Evolutionary conservation across 306 rosid genomes (phyloP).

Genomic region (Lathyrus tuberosus): DNA sequence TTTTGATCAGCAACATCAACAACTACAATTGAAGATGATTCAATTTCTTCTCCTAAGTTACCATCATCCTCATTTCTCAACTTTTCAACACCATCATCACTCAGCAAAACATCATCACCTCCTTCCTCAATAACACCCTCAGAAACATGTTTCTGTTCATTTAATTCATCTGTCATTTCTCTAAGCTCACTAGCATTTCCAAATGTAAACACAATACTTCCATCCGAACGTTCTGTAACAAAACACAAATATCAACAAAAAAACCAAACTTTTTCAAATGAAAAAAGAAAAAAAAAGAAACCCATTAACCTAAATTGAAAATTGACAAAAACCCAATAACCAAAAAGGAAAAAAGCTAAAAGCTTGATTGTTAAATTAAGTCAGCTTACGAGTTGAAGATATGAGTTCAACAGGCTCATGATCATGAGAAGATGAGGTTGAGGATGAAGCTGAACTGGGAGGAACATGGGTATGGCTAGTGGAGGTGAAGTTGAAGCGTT

Average conservation of each 20-base stretch:
- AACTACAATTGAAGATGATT: conserved; percentile 36
- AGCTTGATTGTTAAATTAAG: conserved; percentile 19
- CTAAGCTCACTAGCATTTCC: conserved; percentile 48
- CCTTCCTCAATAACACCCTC: conserved; percentile 36
- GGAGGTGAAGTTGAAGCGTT: conserved; percentile 31
- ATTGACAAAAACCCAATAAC: conserved; percentile 16
- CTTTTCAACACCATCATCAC: conserved; percentile 43
- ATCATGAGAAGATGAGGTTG: conserved; percentile 42
- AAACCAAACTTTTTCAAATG: neutral
- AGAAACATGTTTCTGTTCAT: conserved; percentile 26
- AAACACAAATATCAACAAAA: neutral
- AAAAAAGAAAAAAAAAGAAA: neutral
- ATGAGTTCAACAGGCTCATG: conserved; percentile 46
- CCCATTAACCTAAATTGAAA: conserved; percentile 29
- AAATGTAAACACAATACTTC: conserved; percentile 62
- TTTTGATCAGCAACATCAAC: conserved; percentile 42
- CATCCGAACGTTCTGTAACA: conserved; percentile 58
- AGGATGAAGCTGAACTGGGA: conserved; percentile 42
- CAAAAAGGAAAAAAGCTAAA: neutral
- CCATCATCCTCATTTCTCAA: conserved; percentile 35
- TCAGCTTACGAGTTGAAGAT: conserved; percentile 53
- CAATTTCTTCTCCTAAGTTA: conserved; percentile 35
- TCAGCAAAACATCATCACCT: conserved; percentile 22
- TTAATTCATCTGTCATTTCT: conserved; percentile 34
- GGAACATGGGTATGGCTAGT: conserved; percentile 29